Evolutionary conservation across 2,329 filamentous ascomycete genomes (phyloP).

Genomic region (Fusarium tanahbumbuense): DNA sequence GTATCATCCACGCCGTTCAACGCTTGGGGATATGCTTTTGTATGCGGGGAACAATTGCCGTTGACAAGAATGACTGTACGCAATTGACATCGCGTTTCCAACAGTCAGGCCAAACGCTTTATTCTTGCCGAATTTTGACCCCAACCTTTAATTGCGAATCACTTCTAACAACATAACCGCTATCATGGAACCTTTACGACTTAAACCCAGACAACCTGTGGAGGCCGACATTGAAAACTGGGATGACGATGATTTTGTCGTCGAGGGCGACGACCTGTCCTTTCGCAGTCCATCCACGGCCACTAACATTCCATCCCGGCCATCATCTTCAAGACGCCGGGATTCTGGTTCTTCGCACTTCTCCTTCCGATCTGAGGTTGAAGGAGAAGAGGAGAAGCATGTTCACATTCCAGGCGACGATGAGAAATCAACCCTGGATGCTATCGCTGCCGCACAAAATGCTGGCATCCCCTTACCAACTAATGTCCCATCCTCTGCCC

Average conservation of each 20-base stretch:
- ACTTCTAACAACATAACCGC: constrained; percentile 22
- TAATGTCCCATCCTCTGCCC: constrained; percentile 87
- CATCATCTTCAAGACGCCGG: constrained; percentile 63
- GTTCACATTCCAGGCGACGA: constrained; percentile 87
- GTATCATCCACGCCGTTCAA: constrained; percentile 24
- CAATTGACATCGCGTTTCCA: constrained; percentile 44
- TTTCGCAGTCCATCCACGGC: constrained; percentile 65
- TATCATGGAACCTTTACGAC: constrained; percentile 66
- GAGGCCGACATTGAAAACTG: constrained; percentile 78
- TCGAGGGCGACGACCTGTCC: constrained; percentile 74
- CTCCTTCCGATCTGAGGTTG: constrained; percentile 85
- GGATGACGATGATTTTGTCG: constrained; percentile 81
- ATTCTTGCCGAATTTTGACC: constrained; percentile 24
- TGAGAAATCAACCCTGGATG: constrained; percentile 83
- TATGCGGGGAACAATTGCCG: constrained; percentile 40
- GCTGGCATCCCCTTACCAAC: constrained; percentile 92
- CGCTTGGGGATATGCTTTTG: constrained; percentile 42
- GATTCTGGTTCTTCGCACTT: constrained; percentile 85
- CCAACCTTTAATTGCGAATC: constrained; percentile 21
- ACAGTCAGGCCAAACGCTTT: constrained; percentile 31
- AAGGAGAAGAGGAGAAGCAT: constrained; percentile 89
- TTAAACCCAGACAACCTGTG: constrained; percentile 65
- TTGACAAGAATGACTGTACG: constrained; percentile 48
- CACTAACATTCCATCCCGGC: constrained; percentile 55
- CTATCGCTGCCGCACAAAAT: constrained; percentile 86